Evolutionary conservation across 371 early-diverging fungal species (phyloP), one percentile per base, ranked within the genome.

Genomic region (Mortierella sp.): DNA sequence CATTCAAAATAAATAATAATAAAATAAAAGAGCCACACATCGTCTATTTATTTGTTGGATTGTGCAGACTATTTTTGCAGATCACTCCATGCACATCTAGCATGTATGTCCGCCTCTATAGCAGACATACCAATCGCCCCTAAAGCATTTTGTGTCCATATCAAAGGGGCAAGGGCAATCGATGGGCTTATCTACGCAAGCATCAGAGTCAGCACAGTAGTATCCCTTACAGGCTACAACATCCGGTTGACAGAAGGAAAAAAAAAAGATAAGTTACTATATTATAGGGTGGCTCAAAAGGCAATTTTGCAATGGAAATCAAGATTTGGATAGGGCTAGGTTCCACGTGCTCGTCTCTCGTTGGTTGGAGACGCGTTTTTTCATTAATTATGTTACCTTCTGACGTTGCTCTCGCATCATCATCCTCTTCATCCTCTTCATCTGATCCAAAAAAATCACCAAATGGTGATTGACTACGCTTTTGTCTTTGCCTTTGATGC

Each of bases 71-170:
- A 36, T 36, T 36, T 47, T 47, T 47, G 47, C 47, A 47, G 47
- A 47, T 47, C 47, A 4, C 16, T 13, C 3, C 47, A 47, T 16
- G 47, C 19, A 47, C 11, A 21, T 47, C 10, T 55, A 70, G 58
- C 74, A 70, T 15, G 47, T 3, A 13, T 64, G 68, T 6, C 41
- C 8, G n/a, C 81, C 81, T 28, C 81, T 50, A 33, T 69, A 62
- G 57, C 81, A 81, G 36, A 68, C 41, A 55, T 81, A 81, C 81
- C 81, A 81, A 16, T 75, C 72, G 32, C 81, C 72, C 19, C 57
- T 60, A 1, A 63, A 19, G 55, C 81, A 81, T 32, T 76, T 81
- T 4, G 76, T 81, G 45, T 81, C 81, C 2, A 45, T 40, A 0
- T 48, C 36, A 32, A 65, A 75, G 0, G 69, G 75, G 41, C 81